Base-by-base conservation (phyloP, 2,329 filamentous ascomycete species). In the Amauroascus verrucosus region DNA sequence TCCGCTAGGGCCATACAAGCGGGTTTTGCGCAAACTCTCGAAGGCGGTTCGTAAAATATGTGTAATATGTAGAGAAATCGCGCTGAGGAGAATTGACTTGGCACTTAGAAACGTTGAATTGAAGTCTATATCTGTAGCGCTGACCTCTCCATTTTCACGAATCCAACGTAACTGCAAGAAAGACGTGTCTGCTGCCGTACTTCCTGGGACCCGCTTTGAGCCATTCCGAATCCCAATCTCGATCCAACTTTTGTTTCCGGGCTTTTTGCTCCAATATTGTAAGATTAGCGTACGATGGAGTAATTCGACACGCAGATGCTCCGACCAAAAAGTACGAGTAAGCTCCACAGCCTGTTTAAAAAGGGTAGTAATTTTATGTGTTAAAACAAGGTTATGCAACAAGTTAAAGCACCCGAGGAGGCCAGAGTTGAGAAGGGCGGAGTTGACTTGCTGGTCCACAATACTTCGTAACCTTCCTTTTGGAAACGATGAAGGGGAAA, bases 321-420 rank as follows among this genome's bases (percentile, higher is more conserved):
- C 84, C 30, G 83, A 82, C 91, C 93, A 97, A 30, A 81, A 80
- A 2, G 78, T 79, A 54, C 78, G 80, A 53, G 78, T 77, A 54
- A 98, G 73, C 40, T 84, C 81, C 26, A 77, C 59, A 1, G 88
- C 88, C 72, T 98, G 93, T 57, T 82, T 82, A 60, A 81, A 81
- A 44, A 95, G 77, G 59, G 93, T 83, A 59, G 81, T 84, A 60
- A 98, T 85, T 72, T 98, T 96, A 69, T 93, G 85, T 0, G 89
- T 96, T 53, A 98, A 73, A 3, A 90, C 80, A 57, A 94, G 83
- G 64, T 91, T 88, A 67, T 97, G 90, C 1, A 97, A 73, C 58
- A 90, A 86, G 53, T 86, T 80, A 67, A 94, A 96, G 63, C 90
- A 93, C 6, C 88, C 90, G 6, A 72, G 65, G 6, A 98, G 70